A percentile compares a stretch with the other conserved stretches of the same genome.
phyloP scores from a whole-genome alignment of 371 early-diverging fungal species.

The Mortierella sp. region DNA sequence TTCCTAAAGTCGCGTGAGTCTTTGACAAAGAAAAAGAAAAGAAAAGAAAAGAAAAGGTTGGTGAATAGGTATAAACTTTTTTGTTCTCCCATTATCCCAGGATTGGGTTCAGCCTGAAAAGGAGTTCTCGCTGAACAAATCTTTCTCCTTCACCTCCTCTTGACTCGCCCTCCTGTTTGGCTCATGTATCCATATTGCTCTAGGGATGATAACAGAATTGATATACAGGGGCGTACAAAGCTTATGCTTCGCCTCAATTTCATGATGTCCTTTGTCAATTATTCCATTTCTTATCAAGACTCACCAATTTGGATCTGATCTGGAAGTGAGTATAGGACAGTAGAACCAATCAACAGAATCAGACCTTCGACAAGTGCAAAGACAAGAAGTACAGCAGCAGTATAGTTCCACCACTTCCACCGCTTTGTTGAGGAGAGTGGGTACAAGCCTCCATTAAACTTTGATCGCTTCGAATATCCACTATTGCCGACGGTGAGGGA shows the following conservation, averaged over 20 bases:
- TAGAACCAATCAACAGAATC: conserved; percentile 58
- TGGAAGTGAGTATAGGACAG: conserved; percentile 57
- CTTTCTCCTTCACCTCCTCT: neutral
- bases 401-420: conserved; percentile 71
- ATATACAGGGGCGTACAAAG: no score
- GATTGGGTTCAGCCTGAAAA: neutral
- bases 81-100: neutral
- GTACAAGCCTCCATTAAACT: conserved; percentile 22
- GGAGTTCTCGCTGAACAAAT: neutral
- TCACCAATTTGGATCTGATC: conserved; percentile 68
- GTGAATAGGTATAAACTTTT: neutral
- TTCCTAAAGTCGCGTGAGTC: conserved; percentile 60
- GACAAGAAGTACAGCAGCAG: conserved; percentile 55
- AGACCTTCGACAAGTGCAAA: conserved; percentile 59
- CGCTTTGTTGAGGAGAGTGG: conserved; percentile 20
- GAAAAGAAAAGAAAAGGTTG: no score
- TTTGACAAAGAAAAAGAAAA: neutral
- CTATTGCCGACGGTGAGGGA: conserved; percentile 28
- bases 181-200: neutral
- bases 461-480: conserved; percentile 40
- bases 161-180: neutral
- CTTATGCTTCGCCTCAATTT: no score
- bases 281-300: neutral
- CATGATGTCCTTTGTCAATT: no score
- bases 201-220: neutral